A percentile compares a stretch with the other conserved stretches of the same genome.
Conservation (phyloP, 2,329 filamentous ascomycete species). For the Ceratocystis cubensis region DNA sequence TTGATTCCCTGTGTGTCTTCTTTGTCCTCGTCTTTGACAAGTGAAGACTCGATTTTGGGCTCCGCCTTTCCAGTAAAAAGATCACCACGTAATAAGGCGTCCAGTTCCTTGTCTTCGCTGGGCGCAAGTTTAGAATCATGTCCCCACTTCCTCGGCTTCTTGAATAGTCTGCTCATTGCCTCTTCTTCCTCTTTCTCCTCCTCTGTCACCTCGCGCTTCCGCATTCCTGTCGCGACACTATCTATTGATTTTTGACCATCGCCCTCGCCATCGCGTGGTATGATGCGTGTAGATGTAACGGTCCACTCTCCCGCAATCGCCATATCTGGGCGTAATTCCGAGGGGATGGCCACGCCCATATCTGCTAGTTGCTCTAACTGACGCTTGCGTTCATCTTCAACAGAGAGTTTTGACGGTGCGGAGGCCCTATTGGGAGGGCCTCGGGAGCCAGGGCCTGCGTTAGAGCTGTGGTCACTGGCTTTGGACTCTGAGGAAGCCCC, state of each 20-base stretch:
- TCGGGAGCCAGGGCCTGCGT: background rate
- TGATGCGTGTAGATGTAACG: constrained; percentile 49
- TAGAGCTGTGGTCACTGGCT: background rate
- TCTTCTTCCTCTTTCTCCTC: constrained; percentile 50
- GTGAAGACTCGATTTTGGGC: background rate
- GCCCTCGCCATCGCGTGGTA: constrained; percentile 33
- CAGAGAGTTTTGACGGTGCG: constrained; percentile 26
- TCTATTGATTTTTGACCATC: constrained; percentile 30
- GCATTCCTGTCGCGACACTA: constrained; percentile 42
- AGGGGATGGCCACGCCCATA: constrained; percentile 74
- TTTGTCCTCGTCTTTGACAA: background rate
- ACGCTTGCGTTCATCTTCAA: constrained; percentile 57
- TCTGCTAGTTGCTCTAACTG: constrained; percentile 81
- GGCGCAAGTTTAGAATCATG: constrained; percentile 39
- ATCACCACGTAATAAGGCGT: constrained; percentile 42
- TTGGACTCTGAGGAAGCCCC: constrained; percentile 29
- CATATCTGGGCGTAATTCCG: constrained; percentile 64
- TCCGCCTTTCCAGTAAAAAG: constrained; percentile 22
- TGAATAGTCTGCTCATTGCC: constrained; percentile 46
- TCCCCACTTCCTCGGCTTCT: constrained; percentile 45
- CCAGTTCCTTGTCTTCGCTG: constrained; percentile 44
- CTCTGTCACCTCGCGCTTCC: constrained; percentile 50
- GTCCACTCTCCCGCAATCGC: constrained; percentile 86
- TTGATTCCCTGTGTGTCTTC: background rate
- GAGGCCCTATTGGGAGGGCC: constrained; percentile 13